Conservation (phyloP, 768 basidiomycete genomes). For the Tulasnella sp. region DNA sequence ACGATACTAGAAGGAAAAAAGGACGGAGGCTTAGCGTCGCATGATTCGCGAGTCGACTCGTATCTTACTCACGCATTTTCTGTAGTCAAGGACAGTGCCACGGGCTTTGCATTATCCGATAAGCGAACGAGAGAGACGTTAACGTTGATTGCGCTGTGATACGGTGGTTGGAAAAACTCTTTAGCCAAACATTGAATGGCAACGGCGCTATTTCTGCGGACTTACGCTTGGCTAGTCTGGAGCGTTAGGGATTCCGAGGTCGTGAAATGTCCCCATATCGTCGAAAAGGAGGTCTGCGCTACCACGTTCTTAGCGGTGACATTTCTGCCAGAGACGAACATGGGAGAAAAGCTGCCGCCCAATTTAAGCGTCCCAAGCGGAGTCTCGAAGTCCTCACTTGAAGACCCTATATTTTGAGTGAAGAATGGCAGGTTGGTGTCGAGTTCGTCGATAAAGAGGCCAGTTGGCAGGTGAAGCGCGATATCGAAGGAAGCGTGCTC, state of each 20-base stretch:
- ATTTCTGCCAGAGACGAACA: constrained; percentile 20
- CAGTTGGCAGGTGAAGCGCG: constrained; percentile 12
- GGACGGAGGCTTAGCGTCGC: background rate
- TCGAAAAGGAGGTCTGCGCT: constrained; percentile 24
- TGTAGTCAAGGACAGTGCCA: constrained; percentile 24
- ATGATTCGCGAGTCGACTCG: background rate
- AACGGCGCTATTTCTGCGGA: background rate
- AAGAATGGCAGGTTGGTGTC: constrained; percentile 17
- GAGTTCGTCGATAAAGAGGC: constrained; percentile 20
- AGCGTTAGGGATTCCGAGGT: constrained; percentile 26
- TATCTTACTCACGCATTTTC: constrained; percentile 18
- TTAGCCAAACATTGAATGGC: background rate
- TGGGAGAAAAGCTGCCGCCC: constrained; percentile 20
- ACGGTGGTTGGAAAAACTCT: constrained; percentile 1
- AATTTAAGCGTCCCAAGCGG: background rate
- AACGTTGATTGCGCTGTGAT: constrained; percentile 26
- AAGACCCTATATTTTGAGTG: constrained; percentile 25
- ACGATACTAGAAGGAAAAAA: constrained; percentile 19
- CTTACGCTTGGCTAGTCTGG: constrained; percentile 28
- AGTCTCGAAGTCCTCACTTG: background rate
- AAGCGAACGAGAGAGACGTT: constrained; percentile 24
- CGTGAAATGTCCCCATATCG: constrained; percentile 26
- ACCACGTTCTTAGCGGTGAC: constrained; percentile 23
- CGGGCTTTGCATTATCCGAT: constrained; percentile 17
- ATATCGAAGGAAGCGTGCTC: constrained; percentile 25